Percentiles rank a stretch among this genome's conserved stretches.
These are phyloP conservation scores for Globisporangium paroecandrum DNA, from an alignment of 352 stramenopile genomes.

Conservation along the genomic window DNA sequence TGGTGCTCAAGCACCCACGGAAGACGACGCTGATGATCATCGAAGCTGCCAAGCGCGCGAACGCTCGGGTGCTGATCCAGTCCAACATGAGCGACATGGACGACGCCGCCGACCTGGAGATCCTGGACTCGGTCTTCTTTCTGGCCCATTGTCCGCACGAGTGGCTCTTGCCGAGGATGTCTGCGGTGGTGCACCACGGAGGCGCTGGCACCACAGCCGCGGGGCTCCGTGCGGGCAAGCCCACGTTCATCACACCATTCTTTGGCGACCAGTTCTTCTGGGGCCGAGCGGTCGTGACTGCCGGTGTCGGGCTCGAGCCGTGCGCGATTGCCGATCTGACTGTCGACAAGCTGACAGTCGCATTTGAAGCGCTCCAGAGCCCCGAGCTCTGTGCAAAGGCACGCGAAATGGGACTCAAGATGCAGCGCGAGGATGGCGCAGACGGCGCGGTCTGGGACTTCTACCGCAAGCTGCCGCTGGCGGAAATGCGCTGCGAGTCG, in stretches of 20 bases:
- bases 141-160: constrained; percentile 80
- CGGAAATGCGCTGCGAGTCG: constrained; percentile 86
- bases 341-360: constrained; percentile 65
- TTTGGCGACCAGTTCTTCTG: constrained; percentile 96
- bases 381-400: constrained; percentile 52
- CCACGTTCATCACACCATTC: constrained; percentile 93
- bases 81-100: constrained; percentile 86
- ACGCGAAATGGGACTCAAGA: constrained; percentile 43
- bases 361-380: constrained; percentile 68
- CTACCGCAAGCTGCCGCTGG: constrained; percentile 78
- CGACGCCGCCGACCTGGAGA: constrained; percentile 33
- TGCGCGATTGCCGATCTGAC: constrained; percentile 84
- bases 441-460: constrained; percentile 82
- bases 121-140: constrained; percentile 62
- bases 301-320: constrained; percentile 82
- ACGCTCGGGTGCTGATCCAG: constrained; percentile 87
- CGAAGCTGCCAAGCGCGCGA: constrained; percentile 54
- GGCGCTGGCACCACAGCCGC: constrained; percentile 87
- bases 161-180: constrained; percentile 89
- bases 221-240: constrained; percentile 72
- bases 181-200: constrained; percentile 80
- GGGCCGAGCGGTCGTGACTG: constrained; percentile 80
- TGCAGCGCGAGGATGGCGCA: constrained; percentile 86
- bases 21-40: constrained; percentile 83
- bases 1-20: constrained; percentile 85